Evolutionary conservation across 768 basidiomycete species (phyloP).

Genomic region (Serendipita sp.): DNA sequence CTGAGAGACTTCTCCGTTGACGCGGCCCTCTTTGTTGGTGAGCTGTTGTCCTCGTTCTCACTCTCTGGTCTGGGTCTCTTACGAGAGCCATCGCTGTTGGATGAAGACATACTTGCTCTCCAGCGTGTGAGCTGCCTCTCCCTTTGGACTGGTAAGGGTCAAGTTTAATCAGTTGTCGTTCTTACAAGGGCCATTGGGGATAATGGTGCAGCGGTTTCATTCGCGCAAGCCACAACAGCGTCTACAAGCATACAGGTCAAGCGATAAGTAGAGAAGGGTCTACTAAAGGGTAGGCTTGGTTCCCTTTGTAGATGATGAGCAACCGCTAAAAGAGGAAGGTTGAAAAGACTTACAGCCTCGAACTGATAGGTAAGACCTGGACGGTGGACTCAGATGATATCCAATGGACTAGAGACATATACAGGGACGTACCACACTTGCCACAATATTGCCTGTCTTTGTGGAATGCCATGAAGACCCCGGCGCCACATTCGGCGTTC

Average conservation of each 20-base stretch:
- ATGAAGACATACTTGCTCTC: conserved; percentile 1
- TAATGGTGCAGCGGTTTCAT: too few species aligned
- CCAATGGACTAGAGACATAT: conserved; percentile 9
- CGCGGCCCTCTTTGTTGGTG: background rate
- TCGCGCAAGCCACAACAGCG: background rate
- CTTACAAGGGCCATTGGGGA: too few species aligned
- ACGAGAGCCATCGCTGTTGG: background rate
- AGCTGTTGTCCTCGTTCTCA: background rate
- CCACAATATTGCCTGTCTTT: conserved; percentile 96
- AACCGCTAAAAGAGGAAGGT: background rate
- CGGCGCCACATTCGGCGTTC: conserved; percentile 26
- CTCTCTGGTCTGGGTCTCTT: conserved; percentile 1
- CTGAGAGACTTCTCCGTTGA: background rate
- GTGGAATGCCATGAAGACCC: conserved; percentile 76
- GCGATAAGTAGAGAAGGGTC: too few species aligned
- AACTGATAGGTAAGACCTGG: conserved; percentile 6
- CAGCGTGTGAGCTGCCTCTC: too few species aligned
- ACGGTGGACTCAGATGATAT: background rate
- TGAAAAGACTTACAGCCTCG: background rate
- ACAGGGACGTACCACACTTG: conserved; percentile 51
- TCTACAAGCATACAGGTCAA: background rate
- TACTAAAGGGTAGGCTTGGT: background rate
- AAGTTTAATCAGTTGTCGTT: too few species aligned
- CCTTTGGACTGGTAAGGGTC: too few species aligned
- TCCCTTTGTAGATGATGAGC: background rate